Evolutionary conservation across 164 flowering plant species (phyloP), one percentile per base, ranked within the genome.

Genomic region (Macadamia tetraphylla): DNA sequence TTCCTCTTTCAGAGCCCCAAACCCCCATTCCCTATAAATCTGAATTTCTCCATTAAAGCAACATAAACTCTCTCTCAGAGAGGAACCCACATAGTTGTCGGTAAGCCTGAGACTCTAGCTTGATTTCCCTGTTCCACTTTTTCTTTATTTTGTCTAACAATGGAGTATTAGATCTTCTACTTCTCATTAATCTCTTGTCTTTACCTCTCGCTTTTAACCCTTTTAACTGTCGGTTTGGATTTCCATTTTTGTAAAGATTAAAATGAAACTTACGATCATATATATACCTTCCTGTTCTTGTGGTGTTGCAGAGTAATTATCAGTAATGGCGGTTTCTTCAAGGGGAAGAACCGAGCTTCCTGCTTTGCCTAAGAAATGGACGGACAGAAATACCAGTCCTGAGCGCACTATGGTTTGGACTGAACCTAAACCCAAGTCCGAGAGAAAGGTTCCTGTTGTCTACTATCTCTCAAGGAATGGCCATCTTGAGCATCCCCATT

Each of bases 401-500:
- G 80, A 77, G 61, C 73, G 81, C 63, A 81, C 80, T 30, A 80
- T 53, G 61, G 77, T 81, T 35, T 81, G 83, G 84, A 69, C 71
- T 0, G 81, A 81, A 43, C 82, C 79, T 2, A 65, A 70, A 59
- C 63, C 68, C 29, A 80, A 69, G 46, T 32, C 51, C 1, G 78
- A 77, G 32, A 77, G 80, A 40, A 82, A 73, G 77, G 89, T 92
- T 11, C 76, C 88, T 5, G 96, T 94, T n/a, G 88, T 94, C 60
- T 94, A 94, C 78, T 92, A 92, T 61, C 86, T 92, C 57, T 83
- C 84, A 12, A 74, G 89, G 31, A 88, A 90, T 60, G 97, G 99
- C 31, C 92, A 87, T 70, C 97, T 92, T 14, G 94, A 94, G 58
- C 94, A 94, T 61, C 98, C 99, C 15, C 99, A 92, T 80, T 92